Evolutionary conservation across 2,329 filamentous ascomycete genomes (phyloP), one percentile per base, ranked within the genome.

Genomic region (Fusarium sp.): DNA sequence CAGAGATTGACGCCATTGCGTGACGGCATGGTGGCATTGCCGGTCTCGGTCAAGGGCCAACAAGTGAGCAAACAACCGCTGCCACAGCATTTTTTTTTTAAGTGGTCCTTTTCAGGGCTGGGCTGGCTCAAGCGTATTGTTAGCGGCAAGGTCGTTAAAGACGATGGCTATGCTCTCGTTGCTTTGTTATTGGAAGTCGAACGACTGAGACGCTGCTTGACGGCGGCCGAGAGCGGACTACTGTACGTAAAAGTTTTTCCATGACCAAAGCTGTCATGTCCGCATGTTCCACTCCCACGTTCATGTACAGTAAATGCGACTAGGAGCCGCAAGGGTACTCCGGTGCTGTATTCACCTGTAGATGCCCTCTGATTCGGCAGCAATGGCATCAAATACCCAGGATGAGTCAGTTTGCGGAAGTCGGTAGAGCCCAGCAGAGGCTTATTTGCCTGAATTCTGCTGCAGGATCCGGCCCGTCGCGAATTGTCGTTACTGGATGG

Each of bases 11-110:
- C 72, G 72, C 72, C 72, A 74, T 74, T 60, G 68, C 49, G 63
- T 69, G 69, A 67, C 57, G 61, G 66, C 72, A 74, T 74, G 72
- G 61, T 73, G 70, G 70, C 63, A 74, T 71, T 61, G 58, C 63
- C 51, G 47, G 49, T 70, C 58, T 68, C 60, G 67, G 66, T 53
- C 66, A 69, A 66, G 56, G 51, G 51, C 33, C 43, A 66, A 53
- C 43, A 66, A 53, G 51, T 18, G 50, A 67, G 42, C 25, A 61
- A 40, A 55, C 41, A 41, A 37, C 29, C 21, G 31, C 41, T 50
- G 47, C 47, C 45, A 37, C 36, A 55, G 35, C 39, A 45, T 66
- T 33, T 21, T 33, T 40, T 52, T 51, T 51, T 57, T 63, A 59
- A 64, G 65, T 64, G 60, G 65, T 47, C 41, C 61, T 46, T 29